Evolutionary conservation across 805 yeast genomes (phyloP), one percentile per base, ranked within the genome.

Genomic region (Candida khao-thaluensis): DNA sequence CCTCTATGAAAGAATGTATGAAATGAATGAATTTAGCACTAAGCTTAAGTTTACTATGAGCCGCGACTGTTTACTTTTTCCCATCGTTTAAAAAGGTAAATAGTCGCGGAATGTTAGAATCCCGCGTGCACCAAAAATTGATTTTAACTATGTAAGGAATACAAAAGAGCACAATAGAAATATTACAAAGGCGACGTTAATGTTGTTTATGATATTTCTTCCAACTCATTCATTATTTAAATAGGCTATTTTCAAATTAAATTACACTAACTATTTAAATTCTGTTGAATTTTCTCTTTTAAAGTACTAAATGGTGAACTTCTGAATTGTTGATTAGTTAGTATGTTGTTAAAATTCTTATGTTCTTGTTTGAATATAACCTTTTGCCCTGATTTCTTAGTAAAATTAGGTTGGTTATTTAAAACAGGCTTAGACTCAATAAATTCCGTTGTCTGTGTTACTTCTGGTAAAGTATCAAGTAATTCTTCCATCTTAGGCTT

Each of bases 401-500:
- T 67, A 4, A 76, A 74, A 32, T 77, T 81, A 24, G 85, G 85
- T 41, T 62, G 52, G 48, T 79, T 76, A 4, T 9, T 16, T 18
- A 31, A 5, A 38, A 53, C 49, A 10, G 35, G 35, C 27, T 44
- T 53, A 44, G 49, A 41, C 31, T 49, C 49, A 17, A 65, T 54
- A 34, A 41, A 65, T 32, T 17, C 45, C 20, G 21, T 37, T 5
- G 9, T 20, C 7, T 8, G 14, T 18, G 43, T 31, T 7, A 38
- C 59, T 16, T 69, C 73, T 2, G 71, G 71, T 37, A 85, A 64
- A 12, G 76, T 77, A 20, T 66, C 65, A 39, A 80, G 62, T 31
- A 85, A 59, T 48, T 85, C 93, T 38, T 72, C 68, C 76, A 85
- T 72, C 51, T 79, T 74, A 4, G 90, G 87, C 50, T 76, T 76